phyloP scores from a whole-genome alignment of 768 basidiomycete species.

The Suillus weaverae region DNA sequence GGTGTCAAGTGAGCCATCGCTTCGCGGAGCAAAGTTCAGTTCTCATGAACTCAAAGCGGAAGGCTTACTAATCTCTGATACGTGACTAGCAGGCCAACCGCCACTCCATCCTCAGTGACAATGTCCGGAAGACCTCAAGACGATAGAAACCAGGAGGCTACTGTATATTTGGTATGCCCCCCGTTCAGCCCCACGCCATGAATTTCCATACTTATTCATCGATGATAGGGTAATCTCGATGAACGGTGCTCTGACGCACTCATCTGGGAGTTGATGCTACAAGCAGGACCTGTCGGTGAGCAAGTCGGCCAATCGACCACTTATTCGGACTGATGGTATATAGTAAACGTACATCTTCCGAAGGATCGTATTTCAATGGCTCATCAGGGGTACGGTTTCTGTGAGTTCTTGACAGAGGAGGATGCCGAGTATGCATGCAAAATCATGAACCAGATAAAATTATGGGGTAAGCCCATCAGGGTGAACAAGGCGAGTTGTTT shows the following conservation, averaged over 20 bases:
- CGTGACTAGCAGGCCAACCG: background rate
- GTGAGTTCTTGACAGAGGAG: conserved; percentile 98
- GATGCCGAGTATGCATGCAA: conserved; percentile 99
- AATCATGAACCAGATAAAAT: conserved; percentile 99
- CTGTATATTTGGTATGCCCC: conserved; percentile 73
- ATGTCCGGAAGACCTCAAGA: conserved; percentile 62
- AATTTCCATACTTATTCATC: conserved; percentile 5
- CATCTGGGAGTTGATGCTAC: conserved; percentile 98
- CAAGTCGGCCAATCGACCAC: conserved; percentile 14
- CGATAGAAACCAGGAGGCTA: conserved; percentile 90
- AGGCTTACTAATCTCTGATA: background rate
- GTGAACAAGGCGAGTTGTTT: conserved; percentile 88
- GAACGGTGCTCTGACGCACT: conserved; percentile 93
- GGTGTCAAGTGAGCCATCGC: too few species aligned
- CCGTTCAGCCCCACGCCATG: background rate
- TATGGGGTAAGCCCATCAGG: conserved; percentile 97
- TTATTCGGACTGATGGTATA: background rate
- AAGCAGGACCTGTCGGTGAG: conserved; percentile 98
- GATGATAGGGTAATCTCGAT: conserved; percentile 86
- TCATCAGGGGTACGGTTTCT: conserved; percentile 99
- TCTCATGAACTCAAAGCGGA: background rate
- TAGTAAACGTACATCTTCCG: conserved; percentile 96
- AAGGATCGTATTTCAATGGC: conserved; percentile 98
- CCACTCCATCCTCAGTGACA: background rate
- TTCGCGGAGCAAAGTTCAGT: too few species aligned